phyloP scores from a whole-genome alignment of 2,329 filamentous ascomycete species.

The Sporothrix schenckii region DNA sequence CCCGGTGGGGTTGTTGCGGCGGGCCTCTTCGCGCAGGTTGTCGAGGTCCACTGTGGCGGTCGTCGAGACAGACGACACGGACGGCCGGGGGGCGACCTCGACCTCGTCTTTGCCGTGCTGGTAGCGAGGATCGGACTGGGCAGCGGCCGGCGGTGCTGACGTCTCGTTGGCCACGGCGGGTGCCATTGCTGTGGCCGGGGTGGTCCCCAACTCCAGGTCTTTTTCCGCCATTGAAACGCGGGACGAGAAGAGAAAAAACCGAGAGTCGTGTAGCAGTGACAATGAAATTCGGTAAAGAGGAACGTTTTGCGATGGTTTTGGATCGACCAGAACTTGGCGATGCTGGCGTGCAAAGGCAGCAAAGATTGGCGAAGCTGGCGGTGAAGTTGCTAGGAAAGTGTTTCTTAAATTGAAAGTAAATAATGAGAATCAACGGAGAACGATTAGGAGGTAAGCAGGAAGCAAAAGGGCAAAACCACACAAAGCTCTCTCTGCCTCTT shows the following conservation, averaged over 20 bases:
- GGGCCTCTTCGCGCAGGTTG: slow-evolving; percentile 48
- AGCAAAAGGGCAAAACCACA: not conserved
- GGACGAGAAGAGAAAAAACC: not conserved
- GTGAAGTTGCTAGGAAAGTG: not conserved
- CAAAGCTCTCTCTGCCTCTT: not conserved
- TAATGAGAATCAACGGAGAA: not conserved
- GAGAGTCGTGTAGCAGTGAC: not conserved
- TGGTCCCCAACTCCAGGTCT: slow-evolving; percentile 36
- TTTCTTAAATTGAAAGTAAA: not conserved
- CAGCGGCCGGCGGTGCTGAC: not conserved
- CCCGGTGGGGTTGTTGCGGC: slow-evolving; percentile 54
- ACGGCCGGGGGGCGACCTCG: slow-evolving; percentile 34
- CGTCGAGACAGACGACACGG: slow-evolving; percentile 35
- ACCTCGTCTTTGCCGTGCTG: slow-evolving; percentile 34
- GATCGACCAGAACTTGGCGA: not conserved
- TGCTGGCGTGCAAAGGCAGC: slow-evolving; percentile 5
- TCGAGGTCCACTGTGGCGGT: slow-evolving; percentile 43
- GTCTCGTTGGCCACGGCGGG: slow-evolving; percentile 11
- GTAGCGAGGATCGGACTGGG: slow-evolving; percentile 27
- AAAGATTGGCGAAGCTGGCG: not conserved
- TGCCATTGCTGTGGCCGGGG: not conserved
- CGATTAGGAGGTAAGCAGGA: not conserved
- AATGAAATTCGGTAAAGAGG: not conserved
- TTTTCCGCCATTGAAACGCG: slow-evolving; percentile 35
- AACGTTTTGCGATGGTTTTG: not conserved